A percentile compares a stretch with the other conserved stretches of the same genome.
Conservation (phyloP, 1,284 basidiomycete species). For the Anthracocystis panici-leucophaei region DNA sequence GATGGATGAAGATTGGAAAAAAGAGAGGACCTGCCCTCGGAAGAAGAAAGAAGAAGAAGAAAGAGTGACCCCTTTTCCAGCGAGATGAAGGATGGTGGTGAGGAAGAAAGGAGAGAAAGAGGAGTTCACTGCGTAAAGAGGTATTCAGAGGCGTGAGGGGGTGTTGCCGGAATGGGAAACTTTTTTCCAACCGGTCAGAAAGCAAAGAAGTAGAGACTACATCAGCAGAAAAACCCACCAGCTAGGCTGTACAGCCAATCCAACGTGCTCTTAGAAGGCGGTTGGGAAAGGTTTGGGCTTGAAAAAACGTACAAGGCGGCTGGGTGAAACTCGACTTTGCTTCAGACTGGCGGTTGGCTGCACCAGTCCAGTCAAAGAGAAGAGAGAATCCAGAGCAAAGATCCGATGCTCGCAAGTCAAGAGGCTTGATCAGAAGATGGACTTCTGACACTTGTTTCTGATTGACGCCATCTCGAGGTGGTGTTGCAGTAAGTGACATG, state of each 20-base stretch:
- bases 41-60: background rate
- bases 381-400: no score
- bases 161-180: background rate
- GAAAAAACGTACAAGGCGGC: no score
- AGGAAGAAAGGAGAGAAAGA: background rate
- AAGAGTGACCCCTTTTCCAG: conserved; percentile 8
- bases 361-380: no score
- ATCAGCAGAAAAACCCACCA: conserved; percentile 6
- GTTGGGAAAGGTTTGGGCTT: no score
- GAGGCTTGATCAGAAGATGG: no score
- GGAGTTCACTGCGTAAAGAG: no score
- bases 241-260: background rate
- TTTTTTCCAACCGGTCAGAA: background rate
- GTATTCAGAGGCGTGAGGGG: background rate
- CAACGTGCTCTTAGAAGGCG: no score
- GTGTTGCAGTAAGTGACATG: conserved; percentile 41
- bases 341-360: no score
- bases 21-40: conserved; percentile 21
- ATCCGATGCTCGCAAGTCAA: no score
- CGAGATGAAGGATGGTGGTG: conserved; percentile 17
- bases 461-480: background rate
- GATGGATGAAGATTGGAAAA: background rate
- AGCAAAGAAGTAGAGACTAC: conserved; percentile 5
- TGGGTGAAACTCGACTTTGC: no score
- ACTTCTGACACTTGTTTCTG: no score